Base-by-base conservation (phyloP, 345 rosid species). In the Euclidium syriacum region DNA sequence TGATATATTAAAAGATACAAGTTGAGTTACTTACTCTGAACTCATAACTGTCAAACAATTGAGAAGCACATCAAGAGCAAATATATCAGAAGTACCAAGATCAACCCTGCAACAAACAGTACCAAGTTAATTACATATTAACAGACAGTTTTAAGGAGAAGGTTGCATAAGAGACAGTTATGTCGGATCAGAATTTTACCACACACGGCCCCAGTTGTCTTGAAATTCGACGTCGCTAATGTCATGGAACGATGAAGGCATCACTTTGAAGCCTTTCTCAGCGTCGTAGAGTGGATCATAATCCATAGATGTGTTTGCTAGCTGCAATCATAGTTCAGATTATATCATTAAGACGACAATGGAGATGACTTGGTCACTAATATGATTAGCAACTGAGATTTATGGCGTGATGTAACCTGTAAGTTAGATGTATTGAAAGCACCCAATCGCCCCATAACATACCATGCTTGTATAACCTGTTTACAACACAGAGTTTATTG, bases 201-300 rank as follows among this genome's bases (percentile, higher is more conserved):
- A 86, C 48, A 91, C 76, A 56, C 96, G 91, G 56, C 95, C 96
- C 94, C 96, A 92, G 11, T 79, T 86, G 73, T 92, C 98, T 65
- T 86, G 98, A 69, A 92, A 92, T 78, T 92, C 98, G 8, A 92
- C 81, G n/a, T 88, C 94, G 32, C 95, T 70, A 40, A 92, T 85
- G 69, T 92, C 96, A 71, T 92, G 98, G 73, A 88, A 88, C 4
- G 96, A 86, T 46, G 98, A 88, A 54, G 94, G 89, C 89, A 88
- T 77, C 72, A 77, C 95, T 51, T 75, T 79, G 47, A 67, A 81
- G 41, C 91, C 98, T 78, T 85, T 86, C 29, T 88, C 95, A 19
- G 77, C 80, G 56, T 88, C 98, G 62, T 92, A 86, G 39, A 80
- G 80, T 47, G 95, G 95, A 82, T 91, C 77, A 38, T 79, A 83